These are phyloP conservation scores for Kregervanrija fluxuum DNA, from an alignment of 805 yeast genomes.

Conservation along the genomic window DNA sequence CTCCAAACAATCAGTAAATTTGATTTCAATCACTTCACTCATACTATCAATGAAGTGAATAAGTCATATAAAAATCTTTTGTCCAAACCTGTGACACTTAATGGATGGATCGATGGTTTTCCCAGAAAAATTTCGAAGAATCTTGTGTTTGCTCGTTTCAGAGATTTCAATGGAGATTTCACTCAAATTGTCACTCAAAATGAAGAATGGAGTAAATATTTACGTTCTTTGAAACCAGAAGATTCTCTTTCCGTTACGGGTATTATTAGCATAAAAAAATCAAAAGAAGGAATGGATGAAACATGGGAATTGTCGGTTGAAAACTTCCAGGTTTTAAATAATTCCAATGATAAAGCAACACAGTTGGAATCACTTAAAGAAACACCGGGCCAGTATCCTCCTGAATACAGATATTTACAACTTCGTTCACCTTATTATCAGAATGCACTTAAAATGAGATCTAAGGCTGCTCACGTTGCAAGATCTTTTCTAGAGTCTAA, in stretches of 20 bases:
- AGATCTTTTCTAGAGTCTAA: conserved; percentile 30
- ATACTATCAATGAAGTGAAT: conserved; percentile 19
- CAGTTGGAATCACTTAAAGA: conserved; percentile 57
- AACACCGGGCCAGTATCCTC: conserved; percentile 56
- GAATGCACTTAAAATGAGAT: conserved; percentile 45
- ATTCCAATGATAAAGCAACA: conserved; percentile 52
- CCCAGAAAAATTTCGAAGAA: conserved; percentile 63
- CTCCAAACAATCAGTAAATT: conserved; percentile 19
- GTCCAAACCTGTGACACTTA: conserved; percentile 36
- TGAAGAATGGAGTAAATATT: conserved; percentile 27
- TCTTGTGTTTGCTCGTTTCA: conserved; percentile 62
- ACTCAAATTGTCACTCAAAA: conserved; percentile 50
- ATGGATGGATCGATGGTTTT: conserved; percentile 80
- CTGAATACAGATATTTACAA: conserved; percentile 76
- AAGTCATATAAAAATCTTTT: conserved; percentile 3
- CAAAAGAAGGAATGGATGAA: conserved; percentile 10
- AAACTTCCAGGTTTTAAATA: conserved; percentile 50
- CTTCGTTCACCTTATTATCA: conserved; percentile 57
- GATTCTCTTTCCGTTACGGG: conserved; percentile 71
- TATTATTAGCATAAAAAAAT: conserved; percentile 30
- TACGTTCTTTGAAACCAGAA: conserved; percentile 55
- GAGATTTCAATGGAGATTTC: conserved; percentile 65
- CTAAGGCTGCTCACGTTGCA: conserved; percentile 42
- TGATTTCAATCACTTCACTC: conserved; percentile 22
- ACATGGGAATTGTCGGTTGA: conserved; percentile 54